These are phyloP conservation scores for Capsella rubella DNA, from an alignment of 441 rosid species.

Conservation along the genomic window DNA sequence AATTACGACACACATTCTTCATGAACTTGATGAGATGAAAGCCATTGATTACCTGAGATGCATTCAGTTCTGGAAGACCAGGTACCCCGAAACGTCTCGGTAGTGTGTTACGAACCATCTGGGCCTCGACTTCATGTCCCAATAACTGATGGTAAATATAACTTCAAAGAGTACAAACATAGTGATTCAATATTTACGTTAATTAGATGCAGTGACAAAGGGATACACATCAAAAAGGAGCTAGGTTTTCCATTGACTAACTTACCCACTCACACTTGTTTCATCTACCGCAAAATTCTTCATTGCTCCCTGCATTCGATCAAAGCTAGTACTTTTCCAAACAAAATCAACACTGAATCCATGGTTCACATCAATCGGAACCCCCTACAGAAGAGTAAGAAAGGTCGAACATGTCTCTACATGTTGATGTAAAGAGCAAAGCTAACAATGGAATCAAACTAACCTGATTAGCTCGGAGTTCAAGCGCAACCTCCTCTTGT, in stretches of 20 bases:
- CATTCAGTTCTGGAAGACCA: constrained; percentile 98
- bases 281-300: constrained; percentile 99
- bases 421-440: constrained; percentile 4
- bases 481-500: constrained; percentile 98
- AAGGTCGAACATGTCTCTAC: constrained; percentile 19
- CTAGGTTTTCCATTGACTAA: constrained; percentile 34
- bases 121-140: constrained; percentile 99
- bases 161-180: constrained; percentile 50
- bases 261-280: constrained; percentile 99
- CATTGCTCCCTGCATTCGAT: constrained; percentile 99
- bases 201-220: constrained; percentile 5
- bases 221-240: constrained; percentile 8
- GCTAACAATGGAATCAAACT: constrained; percentile 36
- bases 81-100: constrained; percentile 99
- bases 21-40: constrained; percentile 22
- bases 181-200: neutral
- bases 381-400: constrained; percentile 64
- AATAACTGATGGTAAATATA: constrained; percentile 95
- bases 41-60: constrained; percentile 78
- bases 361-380: constrained; percentile 92
- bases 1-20: constrained; percentile 5
- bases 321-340: constrained; percentile 99
- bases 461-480: constrained; percentile 98
- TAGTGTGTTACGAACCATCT: constrained; percentile 87
- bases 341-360: constrained; percentile 99